Percentiles rank a stretch among this genome's conserved stretches.
Evolutionary conservation across 352 stramenopile species (phyloP).

Genomic region (Stramenopiles sp.): DNA sequence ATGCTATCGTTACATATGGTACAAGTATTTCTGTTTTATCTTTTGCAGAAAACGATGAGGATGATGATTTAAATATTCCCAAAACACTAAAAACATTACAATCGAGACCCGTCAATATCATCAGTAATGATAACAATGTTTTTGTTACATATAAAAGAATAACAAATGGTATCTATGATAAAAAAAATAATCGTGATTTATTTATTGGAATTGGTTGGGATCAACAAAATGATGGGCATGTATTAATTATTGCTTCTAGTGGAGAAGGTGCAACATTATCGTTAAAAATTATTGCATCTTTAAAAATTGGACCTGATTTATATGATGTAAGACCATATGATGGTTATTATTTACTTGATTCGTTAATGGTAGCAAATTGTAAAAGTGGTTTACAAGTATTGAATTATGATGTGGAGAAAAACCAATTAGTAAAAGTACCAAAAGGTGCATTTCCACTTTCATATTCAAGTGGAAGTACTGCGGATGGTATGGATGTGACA

Average conservation of each 20-base stretch:
- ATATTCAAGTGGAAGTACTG: background rate
- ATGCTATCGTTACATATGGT: background rate
- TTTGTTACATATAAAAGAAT: background rate
- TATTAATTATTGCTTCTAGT: background rate
- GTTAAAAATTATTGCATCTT: background rate
- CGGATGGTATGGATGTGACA: background rate
- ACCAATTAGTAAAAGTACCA: background rate
- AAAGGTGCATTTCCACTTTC: background rate
- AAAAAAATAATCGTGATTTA: background rate
- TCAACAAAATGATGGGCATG: background rate
- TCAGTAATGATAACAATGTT: background rate
- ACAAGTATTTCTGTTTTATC: background rate
- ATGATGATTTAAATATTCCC: background rate
- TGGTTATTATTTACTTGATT: background rate
- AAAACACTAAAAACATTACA: no score
- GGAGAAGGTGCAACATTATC: background rate
- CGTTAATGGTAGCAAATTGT: background rate
- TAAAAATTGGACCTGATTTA: background rate
- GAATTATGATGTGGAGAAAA: background rate
- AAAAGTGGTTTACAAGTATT: background rate
- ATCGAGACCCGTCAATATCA: background rate
- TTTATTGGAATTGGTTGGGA: background rate
- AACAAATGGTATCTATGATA: background rate
- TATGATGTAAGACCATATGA: background rate
- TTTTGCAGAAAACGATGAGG: background rate